Conservation (phyloP, 257 asterid genomes). For the Solanum chilense region DNA sequence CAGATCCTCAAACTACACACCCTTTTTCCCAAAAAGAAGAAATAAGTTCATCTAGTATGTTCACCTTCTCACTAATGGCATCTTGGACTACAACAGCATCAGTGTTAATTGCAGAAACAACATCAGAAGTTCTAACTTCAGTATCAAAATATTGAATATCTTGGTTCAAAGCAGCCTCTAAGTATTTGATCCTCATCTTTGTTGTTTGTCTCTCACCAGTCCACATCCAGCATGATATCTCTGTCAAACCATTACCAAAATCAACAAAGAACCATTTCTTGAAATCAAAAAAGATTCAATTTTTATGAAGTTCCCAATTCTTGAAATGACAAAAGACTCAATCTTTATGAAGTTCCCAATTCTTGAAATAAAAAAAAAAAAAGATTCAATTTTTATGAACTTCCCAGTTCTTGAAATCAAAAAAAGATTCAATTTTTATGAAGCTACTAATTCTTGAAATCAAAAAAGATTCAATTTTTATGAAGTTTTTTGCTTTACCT, state of each 20-base stretch:
- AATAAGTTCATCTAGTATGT: not conserved
- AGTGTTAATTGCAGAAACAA: slow-evolving; percentile 78
- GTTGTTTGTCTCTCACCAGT: slow-evolving; percentile 89
- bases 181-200: slow-evolving; percentile 74
- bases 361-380: not conserved
- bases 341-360: not conserved
- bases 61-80: slow-evolving; percentile 93
- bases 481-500: slow-evolving; percentile 24
- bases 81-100: slow-evolving; percentile 92
- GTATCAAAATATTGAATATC: slow-evolving; percentile 83
- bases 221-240: slow-evolving; percentile 99
- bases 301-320: not conserved
- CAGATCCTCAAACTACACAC: not conserved
- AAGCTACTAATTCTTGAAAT: not conserved
- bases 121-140: slow-evolving; percentile 83
- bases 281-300: not conserved
- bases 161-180: slow-evolving; percentile 79
- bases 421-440: not conserved
- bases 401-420: not conserved
- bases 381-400: not conserved
- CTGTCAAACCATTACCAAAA: slow-evolving; percentile 31
- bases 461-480: not conserved
- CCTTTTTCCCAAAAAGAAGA: not conserved
- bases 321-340: not conserved
- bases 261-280: not conserved